phyloP scores from a whole-genome alignment of 768 basidiomycete genomes.

The Pleurotus ostreatus region DNA sequence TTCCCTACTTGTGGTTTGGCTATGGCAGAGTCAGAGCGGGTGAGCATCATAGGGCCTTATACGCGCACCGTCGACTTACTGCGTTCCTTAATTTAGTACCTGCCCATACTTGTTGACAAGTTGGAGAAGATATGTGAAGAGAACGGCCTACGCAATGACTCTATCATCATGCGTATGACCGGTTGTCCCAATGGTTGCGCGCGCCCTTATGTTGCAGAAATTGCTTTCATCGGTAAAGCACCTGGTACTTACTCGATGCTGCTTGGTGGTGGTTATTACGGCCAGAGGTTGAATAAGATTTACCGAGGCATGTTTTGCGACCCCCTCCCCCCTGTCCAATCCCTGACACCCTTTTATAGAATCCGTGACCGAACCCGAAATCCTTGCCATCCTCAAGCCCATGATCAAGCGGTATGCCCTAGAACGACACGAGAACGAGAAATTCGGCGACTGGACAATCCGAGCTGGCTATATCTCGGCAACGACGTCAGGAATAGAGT shows the following conservation, averaged over 20 bases:
- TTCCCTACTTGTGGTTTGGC: slow-evolving; percentile 88
- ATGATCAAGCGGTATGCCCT: slow-evolving; percentile 95
- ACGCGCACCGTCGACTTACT: not conserved
- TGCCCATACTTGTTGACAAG: slow-evolving; percentile 90
- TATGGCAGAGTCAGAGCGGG: slow-evolving; percentile 53
- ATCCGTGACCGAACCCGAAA: slow-evolving; percentile 87
- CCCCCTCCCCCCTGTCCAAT: too few relatives aligned
- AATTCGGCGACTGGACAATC: slow-evolving; percentile 94
- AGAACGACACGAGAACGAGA: slow-evolving; percentile 83
- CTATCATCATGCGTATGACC: slow-evolving; percentile 98
- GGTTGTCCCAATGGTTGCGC: slow-evolving; percentile 95
- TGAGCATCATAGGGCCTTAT: slow-evolving; percentile 20
- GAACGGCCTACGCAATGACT: slow-evolving; percentile 88
- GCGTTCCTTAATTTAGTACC: slow-evolving; percentile 48
- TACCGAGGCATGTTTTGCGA: slow-evolving; percentile 61
- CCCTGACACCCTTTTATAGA: slow-evolving; percentile 37
- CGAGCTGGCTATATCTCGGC: slow-evolving; percentile 87
- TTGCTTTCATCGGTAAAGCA: slow-evolving; percentile 96
- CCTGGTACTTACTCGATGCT: slow-evolving; percentile 92
- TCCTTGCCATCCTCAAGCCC: slow-evolving; percentile 80
- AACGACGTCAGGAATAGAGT: slow-evolving; percentile 77
- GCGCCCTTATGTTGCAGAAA: slow-evolving; percentile 88
- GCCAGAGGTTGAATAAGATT: slow-evolving; percentile 94
- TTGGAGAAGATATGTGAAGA: slow-evolving; percentile 95
- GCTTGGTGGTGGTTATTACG: slow-evolving; percentile 92